Base-by-base conservation (phyloP, 148 eudicot species). In the Rhododendron griersonianum region DNA sequence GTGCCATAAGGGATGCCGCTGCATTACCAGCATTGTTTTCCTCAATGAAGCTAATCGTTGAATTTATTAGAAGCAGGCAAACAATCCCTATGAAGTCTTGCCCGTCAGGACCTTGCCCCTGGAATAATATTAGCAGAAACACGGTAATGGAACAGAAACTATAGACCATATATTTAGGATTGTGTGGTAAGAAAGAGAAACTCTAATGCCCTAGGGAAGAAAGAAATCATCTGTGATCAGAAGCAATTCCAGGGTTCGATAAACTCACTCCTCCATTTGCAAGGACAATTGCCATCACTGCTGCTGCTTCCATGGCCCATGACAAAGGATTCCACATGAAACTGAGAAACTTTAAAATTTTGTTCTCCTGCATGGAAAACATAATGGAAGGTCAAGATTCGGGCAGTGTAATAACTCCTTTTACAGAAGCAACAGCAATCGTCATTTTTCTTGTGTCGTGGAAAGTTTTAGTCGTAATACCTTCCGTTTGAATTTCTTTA, bases 311-410 rank as follows among this genome's bases (percentile, higher is more conserved):
- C 96, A 94, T 94, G 75, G 93, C 95, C 96, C 94, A 94, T 45
- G 96, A 94, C 87, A 94, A 86, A 63, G 95, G 95, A 89, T 94
- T 94, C 96, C 96, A 94, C 95, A 94, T 94, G 86, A 94, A 94
- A 91, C 96, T 79, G 39, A 93, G 95, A 91, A 94, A 94, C 86
- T 92, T 94, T 85, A 94, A 83, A 83, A 94, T 79, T 86, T 94
- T 94, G 89, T 94, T 94, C 75, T 94, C 96, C 96, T 94, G 94
- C 88, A 88, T 3, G 28, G 61, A 33, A 37, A 86, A 37, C 7
- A 81, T 8, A 50, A 63, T 7, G 41, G 51, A 57, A 83, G 6
- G 41, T 75, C 53, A 76, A 50, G 65, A 37, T 16, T 18, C n/a
- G 11, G 2, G 59, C 9, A 41, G 11, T 41, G 28, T 21, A 19